Evolutionary conservation across 2,329 filamentous ascomycete species (phyloP).

Genomic region (Fusarium lateritium): DNA sequence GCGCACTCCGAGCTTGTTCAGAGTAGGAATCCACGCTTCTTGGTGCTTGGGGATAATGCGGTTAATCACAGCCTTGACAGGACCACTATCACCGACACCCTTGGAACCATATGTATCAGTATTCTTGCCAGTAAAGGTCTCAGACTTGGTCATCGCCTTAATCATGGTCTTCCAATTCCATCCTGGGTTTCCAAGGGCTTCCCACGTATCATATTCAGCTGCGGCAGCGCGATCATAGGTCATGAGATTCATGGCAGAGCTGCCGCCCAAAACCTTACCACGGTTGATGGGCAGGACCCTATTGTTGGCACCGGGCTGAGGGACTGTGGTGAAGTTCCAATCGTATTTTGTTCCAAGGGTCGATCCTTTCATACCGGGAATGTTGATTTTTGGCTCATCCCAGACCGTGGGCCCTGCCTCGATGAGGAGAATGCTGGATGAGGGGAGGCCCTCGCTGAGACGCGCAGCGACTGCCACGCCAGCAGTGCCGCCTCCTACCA

Average conservation of each 20-base stretch:
- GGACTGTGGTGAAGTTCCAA: slow-evolving; percentile 49
- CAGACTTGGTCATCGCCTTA: slow-evolving; percentile 31
- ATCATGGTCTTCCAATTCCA: slow-evolving; percentile 55
- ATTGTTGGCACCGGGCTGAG: slow-evolving; percentile 44
- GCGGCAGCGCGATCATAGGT: slow-evolving; percentile 48
- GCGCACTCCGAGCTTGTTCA: slow-evolving; percentile 58
- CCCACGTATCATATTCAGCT: slow-evolving; percentile 55
- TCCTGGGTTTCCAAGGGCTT: slow-evolving; percentile 54
- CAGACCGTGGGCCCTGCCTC: slow-evolving; percentile 18
- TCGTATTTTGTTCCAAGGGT: slow-evolving; percentile 50
- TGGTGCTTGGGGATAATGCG: slow-evolving; percentile 61
- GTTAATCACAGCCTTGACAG: slow-evolving; percentile 53
- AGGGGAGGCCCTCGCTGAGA: slow-evolving; percentile 48
- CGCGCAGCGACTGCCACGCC: slow-evolving; percentile 52
- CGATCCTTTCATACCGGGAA: slow-evolving; percentile 23
- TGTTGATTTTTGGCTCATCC: slow-evolving; percentile 27
- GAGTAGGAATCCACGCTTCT: slow-evolving; percentile 59
- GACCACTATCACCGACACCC: slow-evolving; percentile 40
- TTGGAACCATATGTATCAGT: slow-evolving; percentile 42
- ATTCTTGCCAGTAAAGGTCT: slow-evolving; percentile 43
- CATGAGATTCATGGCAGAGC: slow-evolving; percentile 53
- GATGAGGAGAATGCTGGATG: slow-evolving; percentile 19
- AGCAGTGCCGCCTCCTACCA: slow-evolving; percentile 53
- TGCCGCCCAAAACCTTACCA: slow-evolving; percentile 50
- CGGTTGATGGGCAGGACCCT: slow-evolving; percentile 42